Conservation (phyloP, 179 eudicot species). For the Silene vulgaris region DNA sequence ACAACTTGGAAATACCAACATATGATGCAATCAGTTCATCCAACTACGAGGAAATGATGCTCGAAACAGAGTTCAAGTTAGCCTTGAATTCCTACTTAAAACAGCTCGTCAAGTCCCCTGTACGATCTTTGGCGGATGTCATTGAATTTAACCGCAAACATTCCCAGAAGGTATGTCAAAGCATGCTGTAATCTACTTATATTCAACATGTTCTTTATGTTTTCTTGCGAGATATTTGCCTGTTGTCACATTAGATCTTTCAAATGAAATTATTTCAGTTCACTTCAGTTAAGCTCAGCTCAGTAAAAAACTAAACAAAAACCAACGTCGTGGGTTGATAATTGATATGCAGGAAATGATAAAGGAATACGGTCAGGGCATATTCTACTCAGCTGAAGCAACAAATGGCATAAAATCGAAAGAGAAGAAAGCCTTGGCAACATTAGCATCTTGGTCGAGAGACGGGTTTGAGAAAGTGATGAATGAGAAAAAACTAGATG, state of each 20-base stretch:
- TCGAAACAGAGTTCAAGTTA: constrained; percentile 40
- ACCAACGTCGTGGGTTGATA: background rate
- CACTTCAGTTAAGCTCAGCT: too few species aligned
- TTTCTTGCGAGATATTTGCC: too few species aligned
- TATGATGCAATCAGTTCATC: constrained; percentile 25
- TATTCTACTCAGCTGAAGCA: constrained; percentile 29
- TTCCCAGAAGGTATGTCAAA: constrained; percentile 20
- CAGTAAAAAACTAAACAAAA: background rate
- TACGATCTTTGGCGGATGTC: constrained; percentile 37
- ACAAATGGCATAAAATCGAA: constrained; percentile 25
- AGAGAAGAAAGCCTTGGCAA: constrained; percentile 25
- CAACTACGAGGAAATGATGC: constrained; percentile 26
- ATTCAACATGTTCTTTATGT: too few species aligned
- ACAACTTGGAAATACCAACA: constrained; percentile 38
- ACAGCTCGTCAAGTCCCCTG: constrained; percentile 36
- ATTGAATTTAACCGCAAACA: constrained; percentile 42
- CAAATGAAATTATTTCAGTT: too few species aligned
- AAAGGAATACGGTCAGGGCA: constrained; percentile 36
- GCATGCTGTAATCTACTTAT: too few species aligned
- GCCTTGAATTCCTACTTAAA: constrained; percentile 44
- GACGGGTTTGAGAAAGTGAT: constrained; percentile 37
- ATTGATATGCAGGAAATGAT: constrained; percentile 34
- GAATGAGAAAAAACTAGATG: constrained; percentile 30
- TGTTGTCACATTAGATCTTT: too few species aligned
- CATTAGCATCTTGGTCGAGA: constrained; percentile 19